A percentile compares a stretch with the other conserved stretches of the same genome.
These are phyloP conservation scores for Tulasnella sp. DNA, from an alignment of 768 basidiomycete species.

Conservation along the genomic window DNA sequence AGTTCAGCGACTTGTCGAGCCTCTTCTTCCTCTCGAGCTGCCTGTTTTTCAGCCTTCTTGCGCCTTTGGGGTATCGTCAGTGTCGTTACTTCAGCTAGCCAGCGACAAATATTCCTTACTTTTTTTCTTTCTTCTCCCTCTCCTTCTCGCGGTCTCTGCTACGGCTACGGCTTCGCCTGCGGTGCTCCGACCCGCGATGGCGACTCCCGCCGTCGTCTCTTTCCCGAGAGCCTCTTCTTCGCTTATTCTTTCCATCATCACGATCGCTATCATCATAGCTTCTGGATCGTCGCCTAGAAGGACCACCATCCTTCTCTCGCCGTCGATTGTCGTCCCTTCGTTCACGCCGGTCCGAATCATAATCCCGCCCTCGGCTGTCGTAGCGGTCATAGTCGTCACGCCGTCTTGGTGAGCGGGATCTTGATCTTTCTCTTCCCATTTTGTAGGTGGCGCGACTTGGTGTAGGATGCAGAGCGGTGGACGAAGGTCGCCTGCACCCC, in stretches of 20 bases:
- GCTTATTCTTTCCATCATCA: constrained; percentile 35
- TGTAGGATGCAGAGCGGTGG: neutral
- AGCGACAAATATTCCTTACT: constrained; percentile 15
- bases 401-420: constrained; percentile 12
- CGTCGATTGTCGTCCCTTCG: constrained; percentile 3
- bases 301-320: neutral
- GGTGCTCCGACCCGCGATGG: constrained; percentile 37
- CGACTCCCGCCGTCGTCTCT: constrained; percentile 34
- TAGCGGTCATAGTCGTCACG: constrained; percentile 20
- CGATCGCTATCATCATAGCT: constrained; percentile 20
- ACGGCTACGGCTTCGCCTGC: constrained; percentile 38
- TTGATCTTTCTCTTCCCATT: constrained; percentile 22
- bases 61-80: constrained; percentile 46
- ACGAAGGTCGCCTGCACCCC: neutral
- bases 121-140: constrained; percentile 51
- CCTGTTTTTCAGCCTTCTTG: constrained; percentile 85
- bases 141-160: constrained; percentile 48
- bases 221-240: constrained; percentile 33
- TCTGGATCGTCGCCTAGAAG: constrained; percentile 21
- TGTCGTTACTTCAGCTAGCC: neutral
- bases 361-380: neutral
- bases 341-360: constrained; percentile 2
- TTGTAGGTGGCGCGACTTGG: neutral
- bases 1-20: constrained; percentile 89
- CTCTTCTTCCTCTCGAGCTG: constrained; percentile 80